Evolutionary conservation across 768 basidiomycete genomes (phyloP).

Genomic region (Mycena olivaceomarginata): DNA sequence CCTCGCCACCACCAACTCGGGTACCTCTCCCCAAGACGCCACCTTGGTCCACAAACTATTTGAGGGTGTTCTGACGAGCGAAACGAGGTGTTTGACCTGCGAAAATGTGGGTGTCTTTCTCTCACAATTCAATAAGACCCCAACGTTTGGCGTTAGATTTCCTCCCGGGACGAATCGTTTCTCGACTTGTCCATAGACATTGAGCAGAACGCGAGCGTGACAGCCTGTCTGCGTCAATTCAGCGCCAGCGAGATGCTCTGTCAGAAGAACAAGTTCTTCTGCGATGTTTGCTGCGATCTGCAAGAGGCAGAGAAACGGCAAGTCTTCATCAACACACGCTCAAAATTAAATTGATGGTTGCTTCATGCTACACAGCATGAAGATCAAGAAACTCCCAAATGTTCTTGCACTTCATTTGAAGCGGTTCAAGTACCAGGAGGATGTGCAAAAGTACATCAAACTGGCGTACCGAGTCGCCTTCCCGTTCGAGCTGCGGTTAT

Average conservation of each 20-base stretch:
- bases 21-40: constrained; percentile 66
- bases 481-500: constrained; percentile 94
- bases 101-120: constrained; percentile 83
- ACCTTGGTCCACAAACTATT: constrained; percentile 96
- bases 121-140: constrained; percentile 26
- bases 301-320: constrained; percentile 99
- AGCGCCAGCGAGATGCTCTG: constrained; percentile 99
- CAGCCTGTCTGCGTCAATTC: constrained; percentile 96
- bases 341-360: constrained; percentile 10
- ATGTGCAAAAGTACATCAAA: constrained; percentile 93
- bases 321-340: constrained; percentile 47
- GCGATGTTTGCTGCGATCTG: constrained; percentile 96
- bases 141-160: constrained; percentile 71
- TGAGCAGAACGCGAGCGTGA: constrained; percentile 97
- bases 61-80: constrained; percentile 95
- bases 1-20: constrained; percentile 64
- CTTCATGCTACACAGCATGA: constrained; percentile 81
- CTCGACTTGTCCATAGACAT: constrained; percentile 99
- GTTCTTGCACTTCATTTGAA: constrained; percentile 97
- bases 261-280: constrained; percentile 98
- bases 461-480: constrained; percentile 98
- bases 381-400: constrained; percentile 97
- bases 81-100: constrained; percentile 98
- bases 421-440: constrained; percentile 99
- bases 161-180: constrained; percentile 96